Evolutionary conservation across 2,329 filamentous ascomycete species (phyloP).

Genomic region (Arthroderma uncinatum): DNA sequence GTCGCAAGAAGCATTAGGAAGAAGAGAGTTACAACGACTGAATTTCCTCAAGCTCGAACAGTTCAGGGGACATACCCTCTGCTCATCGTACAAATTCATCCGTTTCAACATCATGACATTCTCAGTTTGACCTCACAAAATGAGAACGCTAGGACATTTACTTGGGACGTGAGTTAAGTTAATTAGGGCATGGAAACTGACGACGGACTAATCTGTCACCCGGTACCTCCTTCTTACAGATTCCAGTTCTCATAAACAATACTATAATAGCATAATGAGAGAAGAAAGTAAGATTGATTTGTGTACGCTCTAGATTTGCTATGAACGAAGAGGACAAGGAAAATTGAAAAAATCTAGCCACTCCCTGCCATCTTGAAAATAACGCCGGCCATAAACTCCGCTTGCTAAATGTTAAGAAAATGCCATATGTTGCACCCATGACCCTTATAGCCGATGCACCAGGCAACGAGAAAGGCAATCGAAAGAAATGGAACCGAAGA

Average conservation of each 20-base stretch:
- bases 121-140: not conserved
- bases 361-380: not conserved
- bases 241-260: not conserved
- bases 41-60: not conserved
- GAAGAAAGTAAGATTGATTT: not conserved
- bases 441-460: not conserved
- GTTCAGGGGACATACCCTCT: not conserved
- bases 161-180: too few relatives aligned
- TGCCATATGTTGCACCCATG: slow-evolving; percentile 2
- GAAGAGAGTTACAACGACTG: not conserved
- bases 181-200: too few relatives aligned
- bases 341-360: not conserved
- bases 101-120: too few relatives aligned
- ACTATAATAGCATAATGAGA: too few relatives aligned
- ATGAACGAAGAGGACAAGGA: not conserved
- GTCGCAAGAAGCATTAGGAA: not conserved
- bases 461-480: not conserved
- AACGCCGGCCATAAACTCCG: not conserved
- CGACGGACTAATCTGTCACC: too few relatives aligned
- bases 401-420: slow-evolving; percentile 1
- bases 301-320: not conserved
- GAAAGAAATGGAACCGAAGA: not conserved
- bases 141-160: too few relatives aligned
- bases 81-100: not conserved
- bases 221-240: too few relatives aligned